phyloP scores from a whole-genome alignment of 495 filamentous ascomycete species.

The Podospora fimiseda region DNA sequence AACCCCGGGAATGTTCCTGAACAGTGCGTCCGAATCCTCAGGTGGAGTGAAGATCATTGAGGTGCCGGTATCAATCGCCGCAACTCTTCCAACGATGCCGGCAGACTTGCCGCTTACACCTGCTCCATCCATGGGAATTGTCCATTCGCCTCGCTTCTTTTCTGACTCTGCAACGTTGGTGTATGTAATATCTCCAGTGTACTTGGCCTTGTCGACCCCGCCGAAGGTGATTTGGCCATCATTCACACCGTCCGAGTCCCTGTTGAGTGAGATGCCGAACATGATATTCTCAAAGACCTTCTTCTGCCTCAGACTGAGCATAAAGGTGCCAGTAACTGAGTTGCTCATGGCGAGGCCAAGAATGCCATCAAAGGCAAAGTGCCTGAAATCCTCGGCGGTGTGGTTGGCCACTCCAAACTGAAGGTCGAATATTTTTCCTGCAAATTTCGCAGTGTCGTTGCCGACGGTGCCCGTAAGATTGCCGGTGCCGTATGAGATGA shows the following conservation, averaged over 20 bases:
- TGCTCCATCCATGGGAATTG: slow-evolving; percentile 59
- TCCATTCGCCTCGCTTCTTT: slow-evolving; percentile 49
- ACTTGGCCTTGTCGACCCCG: slow-evolving; percentile 56
- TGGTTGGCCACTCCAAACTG: slow-evolving; percentile 63
- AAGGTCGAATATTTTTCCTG: slow-evolving; percentile 53
- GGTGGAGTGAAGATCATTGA: slow-evolving; percentile 65
- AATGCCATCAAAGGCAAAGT: slow-evolving; percentile 84
- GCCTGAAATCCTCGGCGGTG: slow-evolving; percentile 60
- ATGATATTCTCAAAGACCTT: slow-evolving; percentile 56
- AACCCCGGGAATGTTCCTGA: slow-evolving; percentile 59
- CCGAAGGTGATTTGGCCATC: slow-evolving; percentile 77
- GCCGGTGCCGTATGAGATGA: slow-evolving; percentile 67
- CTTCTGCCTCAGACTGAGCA: slow-evolving; percentile 53
- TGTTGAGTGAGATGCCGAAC: slow-evolving; percentile 60
- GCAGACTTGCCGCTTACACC: slow-evolving; percentile 50
- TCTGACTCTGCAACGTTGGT: slow-evolving; percentile 35
- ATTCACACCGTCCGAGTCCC: slow-evolving; percentile 55
- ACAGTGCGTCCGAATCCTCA: slow-evolving; percentile 56
- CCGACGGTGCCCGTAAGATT: slow-evolving; percentile 56
- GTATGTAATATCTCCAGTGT: slow-evolving; percentile 60
- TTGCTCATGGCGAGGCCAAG: slow-evolving; percentile 61
- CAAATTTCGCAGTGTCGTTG: slow-evolving; percentile 58
- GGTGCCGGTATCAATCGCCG: slow-evolving; percentile 78
- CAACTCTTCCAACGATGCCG: slow-evolving; percentile 45
- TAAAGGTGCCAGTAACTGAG: slow-evolving; percentile 50